Evolutionary conservation across 306 rosid species (phyloP).

Genomic region (Bauhinia variegata): DNA sequence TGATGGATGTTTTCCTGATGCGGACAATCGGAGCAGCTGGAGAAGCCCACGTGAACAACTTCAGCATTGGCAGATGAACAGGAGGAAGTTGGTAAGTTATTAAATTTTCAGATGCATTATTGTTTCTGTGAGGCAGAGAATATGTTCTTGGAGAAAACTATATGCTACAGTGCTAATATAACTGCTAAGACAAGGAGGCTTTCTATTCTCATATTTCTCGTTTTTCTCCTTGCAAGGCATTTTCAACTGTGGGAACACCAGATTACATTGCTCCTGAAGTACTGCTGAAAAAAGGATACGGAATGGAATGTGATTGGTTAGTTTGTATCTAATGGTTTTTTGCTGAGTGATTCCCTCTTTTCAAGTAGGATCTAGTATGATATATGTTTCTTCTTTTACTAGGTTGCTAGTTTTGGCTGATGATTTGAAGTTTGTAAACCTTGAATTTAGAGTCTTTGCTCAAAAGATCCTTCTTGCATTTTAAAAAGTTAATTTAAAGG

Average conservation of each 20-base stretch:
- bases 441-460: slow-evolving; percentile 22
- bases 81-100: slow-evolving; percentile 99
- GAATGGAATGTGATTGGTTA: slow-evolving; percentile 99
- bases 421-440: slow-evolving; percentile 24
- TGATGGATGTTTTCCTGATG: slow-evolving; percentile 62
- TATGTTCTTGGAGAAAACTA: too few species aligned
- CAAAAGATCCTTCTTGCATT: slow-evolving; percentile 22
- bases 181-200: slow-evolving; percentile 29
- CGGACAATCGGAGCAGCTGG: slow-evolving; percentile 81
- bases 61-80: slow-evolving; percentile 97
- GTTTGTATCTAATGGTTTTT: slow-evolving; percentile 46
- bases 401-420: neutral
- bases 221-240: slow-evolving; percentile 63
- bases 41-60: slow-evolving; percentile 93
- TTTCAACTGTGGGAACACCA: slow-evolving; percentile 98
- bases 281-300: slow-evolving; percentile 92
- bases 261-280: slow-evolving; percentile 99
- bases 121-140: slow-evolving; percentile 22
- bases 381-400: slow-evolving; percentile 22
- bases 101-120: slow-evolving; percentile 29
- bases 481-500: neutral
- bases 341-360: slow-evolving; percentile 11
- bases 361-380: neutral
- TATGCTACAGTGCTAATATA: slow-evolving; percentile 16
- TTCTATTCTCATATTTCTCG: slow-evolving; percentile 35